phyloP scores from a whole-genome alignment of 78 protist species.

The Neovahlkampfia damariscottae region DNA sequence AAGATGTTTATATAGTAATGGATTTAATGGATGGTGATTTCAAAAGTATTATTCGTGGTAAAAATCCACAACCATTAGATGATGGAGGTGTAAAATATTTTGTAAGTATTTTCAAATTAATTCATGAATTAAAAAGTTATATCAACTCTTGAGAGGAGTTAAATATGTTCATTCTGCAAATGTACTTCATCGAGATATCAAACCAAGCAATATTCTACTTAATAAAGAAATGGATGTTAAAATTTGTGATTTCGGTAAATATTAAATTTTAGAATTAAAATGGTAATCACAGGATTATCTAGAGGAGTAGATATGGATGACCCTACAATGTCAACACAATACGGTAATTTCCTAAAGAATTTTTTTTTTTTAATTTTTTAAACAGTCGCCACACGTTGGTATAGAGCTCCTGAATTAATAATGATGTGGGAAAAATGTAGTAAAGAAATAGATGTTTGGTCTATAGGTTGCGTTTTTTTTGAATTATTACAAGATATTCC shows the following conservation, averaged over 20 bases:
- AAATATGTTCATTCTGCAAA: slow-evolving; percentile 12
- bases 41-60: slow-evolving; percentile 10
- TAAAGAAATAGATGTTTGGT: slow-evolving; percentile 52
- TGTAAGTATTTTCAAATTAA: too few relatives aligned
- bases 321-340: background rate
- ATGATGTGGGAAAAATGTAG: background rate
- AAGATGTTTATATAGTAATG: slow-evolving; percentile 21
- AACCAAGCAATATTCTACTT: slow-evolving; percentile 44
- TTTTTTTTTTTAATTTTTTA: too few relatives aligned
- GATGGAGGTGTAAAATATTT: background rate
- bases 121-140: too few relatives aligned
- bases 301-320: background rate
- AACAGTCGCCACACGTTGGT: slow-evolving; percentile 58
- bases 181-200: slow-evolving; percentile 31
- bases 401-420: slow-evolving; percentile 45
- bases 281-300: too few relatives aligned
- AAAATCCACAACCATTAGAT: background rate
- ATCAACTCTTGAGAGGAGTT: slow-evolving; percentile 33
- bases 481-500: slow-evolving; percentile 44
- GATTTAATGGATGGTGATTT: slow-evolving; percentile 32
- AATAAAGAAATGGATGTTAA: slow-evolving; percentile 15
- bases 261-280: too few relatives aligned
- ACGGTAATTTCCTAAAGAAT: too few relatives aligned
- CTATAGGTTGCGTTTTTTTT: slow-evolving; percentile 72
- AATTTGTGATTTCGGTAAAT: slow-evolving; percentile 55